phyloP scores from a whole-genome alignment of 1,139 yeast species.

The Saccharomyces hybrid region DNA sequence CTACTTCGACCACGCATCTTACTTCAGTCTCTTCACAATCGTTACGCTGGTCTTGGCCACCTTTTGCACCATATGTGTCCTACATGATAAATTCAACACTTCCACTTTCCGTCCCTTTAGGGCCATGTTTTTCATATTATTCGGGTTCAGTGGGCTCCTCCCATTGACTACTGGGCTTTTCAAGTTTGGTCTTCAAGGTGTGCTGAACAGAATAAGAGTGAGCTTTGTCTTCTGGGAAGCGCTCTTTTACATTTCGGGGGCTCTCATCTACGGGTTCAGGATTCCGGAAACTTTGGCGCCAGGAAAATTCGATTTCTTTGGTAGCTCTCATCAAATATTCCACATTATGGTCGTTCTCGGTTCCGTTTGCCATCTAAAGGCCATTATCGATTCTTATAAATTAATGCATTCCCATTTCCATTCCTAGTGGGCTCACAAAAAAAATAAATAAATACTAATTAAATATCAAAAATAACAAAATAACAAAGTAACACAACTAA shows the following conservation, averaged over 20 bases:
- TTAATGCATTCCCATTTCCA: slow-evolving; percentile 17
- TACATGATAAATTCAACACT: slow-evolving; percentile 59
- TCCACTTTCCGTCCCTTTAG: slow-evolving; percentile 66
- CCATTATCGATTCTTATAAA: slow-evolving; percentile 39
- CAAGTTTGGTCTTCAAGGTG: slow-evolving; percentile 40
- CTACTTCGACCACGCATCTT: slow-evolving; percentile 44
- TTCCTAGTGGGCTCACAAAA: neutral
- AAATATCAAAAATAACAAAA: neutral
- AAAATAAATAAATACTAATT: neutral
- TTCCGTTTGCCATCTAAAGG: slow-evolving; percentile 68
- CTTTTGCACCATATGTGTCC: slow-evolving; percentile 56
- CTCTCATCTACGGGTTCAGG: slow-evolving; percentile 67
- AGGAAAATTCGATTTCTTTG: slow-evolving; percentile 61
- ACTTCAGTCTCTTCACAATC: slow-evolving; percentile 40
- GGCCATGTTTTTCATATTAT: slow-evolving; percentile 69
- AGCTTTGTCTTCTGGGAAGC: slow-evolving; percentile 63
- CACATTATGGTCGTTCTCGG: slow-evolving; percentile 78
- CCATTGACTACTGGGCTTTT: slow-evolving; percentile 55
- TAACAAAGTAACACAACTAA: neutral
- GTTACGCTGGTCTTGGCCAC: slow-evolving; percentile 52
- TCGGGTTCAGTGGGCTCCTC: slow-evolving; percentile 74
- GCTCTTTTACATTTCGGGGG: slow-evolving; percentile 66
- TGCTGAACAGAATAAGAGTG: slow-evolving; percentile 47
- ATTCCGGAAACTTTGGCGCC: slow-evolving; percentile 71
- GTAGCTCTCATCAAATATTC: slow-evolving; percentile 84